Evolutionary conservation across 2,329 filamentous ascomycete species (phyloP).

Genomic region (Pestalotiopsis sp.): DNA sequence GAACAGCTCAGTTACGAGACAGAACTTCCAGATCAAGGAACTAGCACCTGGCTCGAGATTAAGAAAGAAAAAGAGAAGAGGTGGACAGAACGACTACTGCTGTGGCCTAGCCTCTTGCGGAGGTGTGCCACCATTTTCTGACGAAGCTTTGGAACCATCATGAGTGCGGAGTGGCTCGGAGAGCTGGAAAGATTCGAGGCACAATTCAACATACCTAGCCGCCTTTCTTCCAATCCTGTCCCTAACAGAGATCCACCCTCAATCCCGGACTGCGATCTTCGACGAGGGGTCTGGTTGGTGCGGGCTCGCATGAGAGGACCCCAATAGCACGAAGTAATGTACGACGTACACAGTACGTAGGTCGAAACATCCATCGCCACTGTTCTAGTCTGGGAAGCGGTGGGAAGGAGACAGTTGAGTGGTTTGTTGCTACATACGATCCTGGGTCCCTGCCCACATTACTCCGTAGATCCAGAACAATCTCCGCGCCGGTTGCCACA

Average conservation of each 20-base stretch:
- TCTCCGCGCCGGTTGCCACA: background rate
- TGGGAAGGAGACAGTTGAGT: background rate
- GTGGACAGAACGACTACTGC: background rate
- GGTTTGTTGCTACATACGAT: background rate
- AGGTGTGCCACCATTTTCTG: background rate
- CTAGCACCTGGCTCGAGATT: background rate
- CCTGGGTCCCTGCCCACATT: background rate
- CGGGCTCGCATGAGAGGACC: background rate
- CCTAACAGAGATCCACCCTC: background rate
- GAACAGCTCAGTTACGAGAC: background rate
- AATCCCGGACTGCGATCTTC: background rate
- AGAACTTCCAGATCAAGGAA: background rate
- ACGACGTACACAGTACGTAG: background rate
- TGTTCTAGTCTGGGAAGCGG: background rate
- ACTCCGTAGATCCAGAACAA: conserved; percentile 9
- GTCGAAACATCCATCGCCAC: background rate
- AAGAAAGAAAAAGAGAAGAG: background rate
- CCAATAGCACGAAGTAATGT: background rate
- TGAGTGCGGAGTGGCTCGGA: background rate
- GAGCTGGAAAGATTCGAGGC: background rate
- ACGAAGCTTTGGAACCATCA: background rate
- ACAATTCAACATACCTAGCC: background rate
- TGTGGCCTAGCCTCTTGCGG: background rate
- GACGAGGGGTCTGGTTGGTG: background rate
- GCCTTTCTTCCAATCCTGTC: background rate